A percentile compares a stretch with the other conserved stretches of the same genome.
Conservation (phyloP, 2,329 filamentous ascomycete genomes). For the Botrytis cinerea region DNA sequence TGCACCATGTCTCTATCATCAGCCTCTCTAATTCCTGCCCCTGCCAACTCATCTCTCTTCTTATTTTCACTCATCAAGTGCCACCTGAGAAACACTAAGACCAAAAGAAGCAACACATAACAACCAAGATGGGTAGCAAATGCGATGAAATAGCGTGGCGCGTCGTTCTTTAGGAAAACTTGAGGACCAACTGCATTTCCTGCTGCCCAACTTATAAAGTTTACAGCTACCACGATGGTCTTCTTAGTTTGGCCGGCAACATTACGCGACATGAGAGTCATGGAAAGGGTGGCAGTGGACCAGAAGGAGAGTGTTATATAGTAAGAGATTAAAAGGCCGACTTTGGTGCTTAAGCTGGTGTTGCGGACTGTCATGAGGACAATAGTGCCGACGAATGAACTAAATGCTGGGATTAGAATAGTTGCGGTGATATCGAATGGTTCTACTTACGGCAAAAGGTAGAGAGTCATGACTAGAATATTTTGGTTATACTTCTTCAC, state of each 20-base stretch:
- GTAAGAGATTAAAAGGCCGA: conserved; percentile 71
- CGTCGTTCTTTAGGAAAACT: conserved; percentile 55
- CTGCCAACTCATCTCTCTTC: conserved; percentile 22
- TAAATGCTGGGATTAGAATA: conserved; percentile 36
- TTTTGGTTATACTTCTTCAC: conserved; percentile 72
- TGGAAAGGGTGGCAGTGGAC: conserved; percentile 67
- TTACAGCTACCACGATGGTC: conserved; percentile 55
- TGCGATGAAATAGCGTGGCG: conserved; percentile 54
- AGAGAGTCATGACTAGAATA: conserved; percentile 64
- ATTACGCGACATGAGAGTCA: conserved; percentile 61
- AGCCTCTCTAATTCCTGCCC: conserved; percentile 2
- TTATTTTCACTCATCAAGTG: conserved; percentile 23
- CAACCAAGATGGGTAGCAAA: conserved; percentile 57
- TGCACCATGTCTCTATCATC: conserved; percentile 33
- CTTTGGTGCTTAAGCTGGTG: conserved; percentile 56
- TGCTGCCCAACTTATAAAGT: conserved; percentile 58
- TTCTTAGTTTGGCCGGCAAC: conserved; percentile 64
- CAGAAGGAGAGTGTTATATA: conserved; percentile 79
- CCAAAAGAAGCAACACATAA: conserved; percentile 33
- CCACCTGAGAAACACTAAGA: conserved; percentile 20
- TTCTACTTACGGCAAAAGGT: conserved; percentile 62
- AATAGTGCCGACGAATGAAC: conserved; percentile 70
- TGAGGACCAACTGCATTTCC: conserved; percentile 56
- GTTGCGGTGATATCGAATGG: neutral
- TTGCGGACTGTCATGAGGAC: conserved; percentile 70